These are phyloP conservation scores for Cladosporium halotolerans DNA, from an alignment of 2,329 filamentous ascomycete genomes.

Conservation along the genomic window DNA sequence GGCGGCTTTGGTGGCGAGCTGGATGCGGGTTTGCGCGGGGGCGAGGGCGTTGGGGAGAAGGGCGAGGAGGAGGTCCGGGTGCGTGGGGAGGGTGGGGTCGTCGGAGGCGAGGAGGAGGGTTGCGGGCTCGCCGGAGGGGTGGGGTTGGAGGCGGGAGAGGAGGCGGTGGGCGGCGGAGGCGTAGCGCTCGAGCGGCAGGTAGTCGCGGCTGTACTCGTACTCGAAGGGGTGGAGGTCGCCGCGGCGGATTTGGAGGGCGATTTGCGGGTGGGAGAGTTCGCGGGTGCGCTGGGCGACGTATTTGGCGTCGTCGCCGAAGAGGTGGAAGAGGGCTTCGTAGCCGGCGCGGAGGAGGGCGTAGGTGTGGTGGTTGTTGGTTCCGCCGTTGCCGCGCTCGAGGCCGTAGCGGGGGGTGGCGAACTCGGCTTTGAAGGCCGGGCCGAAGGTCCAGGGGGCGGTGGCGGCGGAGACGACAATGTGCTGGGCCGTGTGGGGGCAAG, in stretches of 20 bases:
- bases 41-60: constrained; percentile 26
- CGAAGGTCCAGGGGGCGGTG: constrained; percentile 60
- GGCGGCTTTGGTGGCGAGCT: constrained; percentile 60
- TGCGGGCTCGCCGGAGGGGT: background rate
- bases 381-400: constrained; percentile 32
- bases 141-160: constrained; percentile 32
- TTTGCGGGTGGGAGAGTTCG: constrained; percentile 48
- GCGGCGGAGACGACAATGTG: constrained; percentile 69
- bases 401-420: constrained; percentile 30
- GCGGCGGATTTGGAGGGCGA: constrained; percentile 73
- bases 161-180: constrained; percentile 49
- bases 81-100: constrained; percentile 67
- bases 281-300: constrained; percentile 58
- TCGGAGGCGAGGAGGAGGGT: constrained; percentile 67
- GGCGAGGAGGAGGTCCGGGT: constrained; percentile 54
- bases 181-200: constrained; percentile 69
- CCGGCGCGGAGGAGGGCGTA: constrained; percentile 64
- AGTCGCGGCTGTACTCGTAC: constrained; percentile 68
- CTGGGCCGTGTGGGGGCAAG: constrained; percentile 68
- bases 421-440: constrained; percentile 49
- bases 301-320: constrained; percentile 57
- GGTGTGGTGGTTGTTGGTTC: constrained; percentile 42
- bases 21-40: constrained; percentile 69
- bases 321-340: constrained; percentile 67
- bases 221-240: constrained; percentile 74